Evolutionary conservation across 2,329 filamentous ascomycete genomes (phyloP).

Genomic region (Colletotrichum lentis): DNA sequence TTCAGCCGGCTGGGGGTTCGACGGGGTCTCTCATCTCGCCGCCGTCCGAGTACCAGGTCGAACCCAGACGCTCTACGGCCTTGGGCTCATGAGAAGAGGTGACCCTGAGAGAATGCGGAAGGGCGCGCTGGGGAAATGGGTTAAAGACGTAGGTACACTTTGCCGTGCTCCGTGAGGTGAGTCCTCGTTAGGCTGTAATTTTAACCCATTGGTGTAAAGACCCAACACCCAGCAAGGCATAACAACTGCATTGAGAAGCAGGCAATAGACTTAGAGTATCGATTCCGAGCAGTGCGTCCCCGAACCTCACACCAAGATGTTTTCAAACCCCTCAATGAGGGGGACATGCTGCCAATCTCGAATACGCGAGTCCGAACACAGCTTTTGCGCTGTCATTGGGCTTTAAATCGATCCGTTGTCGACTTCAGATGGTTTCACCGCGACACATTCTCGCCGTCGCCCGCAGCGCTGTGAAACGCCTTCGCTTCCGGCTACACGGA

Average conservation of each 20-base stretch:
- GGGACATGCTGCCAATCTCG: neutral
- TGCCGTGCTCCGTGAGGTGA: neutral
- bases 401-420: neutral
- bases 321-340: constrained; percentile 14
- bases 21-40: constrained; percentile 9
- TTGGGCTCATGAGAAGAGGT: constrained; percentile 2
- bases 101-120: neutral
- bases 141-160: neutral
- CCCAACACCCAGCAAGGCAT: neutral
- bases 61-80: neutral
- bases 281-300: neutral
- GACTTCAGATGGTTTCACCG: constrained; percentile 35
- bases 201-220: neutral
- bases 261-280: neutral
- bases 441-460: constrained; percentile 23
- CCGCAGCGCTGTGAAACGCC: constrained; percentile 31
- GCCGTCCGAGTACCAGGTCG: constrained; percentile 21
- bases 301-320: neutral
- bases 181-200: neutral
- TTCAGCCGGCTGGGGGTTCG: neutral
- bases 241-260: neutral
- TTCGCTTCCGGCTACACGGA: constrained; percentile 16
- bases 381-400: neutral
- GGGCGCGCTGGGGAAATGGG: neutral
- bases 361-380: neutral